Evolutionary conservation across 805 yeast species (phyloP).

Genomic region (Metschnikowia sp.): DNA sequence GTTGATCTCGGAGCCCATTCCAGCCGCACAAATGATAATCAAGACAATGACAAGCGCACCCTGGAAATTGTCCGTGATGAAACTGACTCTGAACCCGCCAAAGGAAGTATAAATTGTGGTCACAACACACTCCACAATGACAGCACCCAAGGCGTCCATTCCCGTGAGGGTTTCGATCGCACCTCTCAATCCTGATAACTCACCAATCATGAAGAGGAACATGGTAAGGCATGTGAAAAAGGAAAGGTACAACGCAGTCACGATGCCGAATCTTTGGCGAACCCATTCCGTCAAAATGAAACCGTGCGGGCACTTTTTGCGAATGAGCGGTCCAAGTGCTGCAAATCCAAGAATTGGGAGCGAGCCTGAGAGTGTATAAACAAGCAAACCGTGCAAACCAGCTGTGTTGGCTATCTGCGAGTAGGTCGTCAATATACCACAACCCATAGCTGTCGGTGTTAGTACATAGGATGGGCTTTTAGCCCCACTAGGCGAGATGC

Average conservation of each 20-base stretch:
- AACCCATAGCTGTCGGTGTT: conserved; percentile 66
- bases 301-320: conserved; percentile 81
- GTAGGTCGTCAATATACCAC: conserved; percentile 82
- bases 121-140: conserved; percentile 81
- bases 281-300: conserved; percentile 95
- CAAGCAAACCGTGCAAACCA: conserved; percentile 84
- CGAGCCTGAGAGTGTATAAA: conserved; percentile 75
- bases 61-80: conserved; percentile 82
- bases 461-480: conserved; percentile 4
- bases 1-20: conserved; percentile 72
- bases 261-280: conserved; percentile 70
- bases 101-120: conserved; percentile 82
- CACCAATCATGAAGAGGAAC: conserved; percentile 84
- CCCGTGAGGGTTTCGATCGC: conserved; percentile 80
- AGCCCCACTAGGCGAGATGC: too few species aligned
- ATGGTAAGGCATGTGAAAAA: conserved; percentile 81
- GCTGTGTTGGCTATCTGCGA: conserved; percentile 82
- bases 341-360: conserved; percentile 85
- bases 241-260: conserved; percentile 71
- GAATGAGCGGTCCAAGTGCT: conserved; percentile 72
- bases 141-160: conserved; percentile 71
- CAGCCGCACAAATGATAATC: conserved; percentile 67
- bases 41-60: conserved; percentile 68
- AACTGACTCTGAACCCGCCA: conserved; percentile 89
- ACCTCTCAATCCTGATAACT: conserved; percentile 72